Percentiles rank a stretch among this genome's conserved stretches.
These are phyloP conservation scores for Nicotiana sylvestris DNA, from an alignment of 257 asterid genomes.

Conservation along the genomic window DNA sequence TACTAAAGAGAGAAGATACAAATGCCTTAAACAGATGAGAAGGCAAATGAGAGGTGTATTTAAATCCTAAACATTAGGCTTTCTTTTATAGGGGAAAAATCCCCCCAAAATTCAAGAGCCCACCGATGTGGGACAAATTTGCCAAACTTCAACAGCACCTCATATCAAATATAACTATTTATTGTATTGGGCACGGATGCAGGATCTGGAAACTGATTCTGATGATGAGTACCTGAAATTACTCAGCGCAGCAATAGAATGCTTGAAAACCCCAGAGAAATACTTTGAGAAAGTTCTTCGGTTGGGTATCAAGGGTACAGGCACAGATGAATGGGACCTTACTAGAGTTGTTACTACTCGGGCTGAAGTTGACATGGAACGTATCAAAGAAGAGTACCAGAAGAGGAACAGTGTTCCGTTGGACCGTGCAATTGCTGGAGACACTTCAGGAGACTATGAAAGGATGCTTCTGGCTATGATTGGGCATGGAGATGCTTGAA, in stretches of 20 bases:
- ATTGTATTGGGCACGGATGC: slow-evolving; percentile 9
- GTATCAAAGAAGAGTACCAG: slow-evolving; percentile 63
- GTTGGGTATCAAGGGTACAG: slow-evolving; percentile 48
- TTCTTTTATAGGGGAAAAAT: too few relatives aligned
- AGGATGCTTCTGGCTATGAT: slow-evolving; percentile 63
- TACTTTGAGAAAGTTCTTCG: slow-evolving; percentile 71
- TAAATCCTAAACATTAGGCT: too few relatives aligned
- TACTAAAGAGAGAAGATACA: too few relatives aligned
- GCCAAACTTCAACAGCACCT: neutral
- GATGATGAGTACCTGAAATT: slow-evolving; percentile 51
- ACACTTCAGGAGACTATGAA: slow-evolving; percentile 78
- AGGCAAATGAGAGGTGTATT: too few relatives aligned
- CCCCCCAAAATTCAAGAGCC: too few relatives aligned
- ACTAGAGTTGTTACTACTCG: slow-evolving; percentile 80
- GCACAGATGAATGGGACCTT: slow-evolving; percentile 80
- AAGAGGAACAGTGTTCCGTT: slow-evolving; percentile 64
- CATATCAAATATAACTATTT: neutral
- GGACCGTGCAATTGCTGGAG: slow-evolving; percentile 56
- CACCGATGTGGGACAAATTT: too few relatives aligned
- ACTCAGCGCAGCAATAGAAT: slow-evolving; percentile 64
- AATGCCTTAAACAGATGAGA: too few relatives aligned
- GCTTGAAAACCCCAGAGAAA: slow-evolving; percentile 70
- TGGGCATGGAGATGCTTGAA: slow-evolving; percentile 43
- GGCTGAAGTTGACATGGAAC: slow-evolving; percentile 68
- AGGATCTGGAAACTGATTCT: slow-evolving; percentile 67